phyloP scores from a whole-genome alignment of 805 yeast genomes.

The Candida sonorensis region DNA sequence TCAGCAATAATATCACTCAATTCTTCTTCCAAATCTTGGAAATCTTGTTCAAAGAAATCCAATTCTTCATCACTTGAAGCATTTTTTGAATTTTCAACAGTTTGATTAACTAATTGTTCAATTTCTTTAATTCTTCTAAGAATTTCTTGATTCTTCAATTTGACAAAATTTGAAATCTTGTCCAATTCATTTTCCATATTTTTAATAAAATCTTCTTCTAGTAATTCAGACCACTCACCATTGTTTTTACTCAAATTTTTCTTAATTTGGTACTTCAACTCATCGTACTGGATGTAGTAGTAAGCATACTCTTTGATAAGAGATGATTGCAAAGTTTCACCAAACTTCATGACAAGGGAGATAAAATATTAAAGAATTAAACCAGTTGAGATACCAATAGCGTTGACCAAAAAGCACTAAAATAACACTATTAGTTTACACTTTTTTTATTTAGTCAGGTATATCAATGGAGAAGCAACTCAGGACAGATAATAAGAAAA shows the following conservation, averaged over 20 bases:
- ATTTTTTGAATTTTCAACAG: slow-evolving; percentile 37
- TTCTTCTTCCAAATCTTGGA: slow-evolving; percentile 69
- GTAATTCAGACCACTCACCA: slow-evolving; percentile 63
- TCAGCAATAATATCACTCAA: slow-evolving; percentile 88
- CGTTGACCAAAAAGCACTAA: too few species aligned
- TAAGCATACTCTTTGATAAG: slow-evolving; percentile 85
- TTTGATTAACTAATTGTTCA: slow-evolving; percentile 61
- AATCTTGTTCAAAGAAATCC: slow-evolving; percentile 50
- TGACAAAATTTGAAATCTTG: slow-evolving; percentile 87
- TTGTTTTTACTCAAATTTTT: slow-evolving; percentile 51
- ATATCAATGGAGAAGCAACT: too few species aligned
- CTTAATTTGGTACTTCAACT: slow-evolving; percentile 74
- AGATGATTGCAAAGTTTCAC: slow-evolving; percentile 85
- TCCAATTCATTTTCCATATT: slow-evolving; percentile 78
- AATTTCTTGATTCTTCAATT: slow-evolving; percentile 81
- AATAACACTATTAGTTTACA: too few species aligned
- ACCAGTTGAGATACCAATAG: neutral
- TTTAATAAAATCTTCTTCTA: slow-evolving; percentile 77
- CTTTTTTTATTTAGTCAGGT: too few species aligned
- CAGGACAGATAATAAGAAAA: too few species aligned
- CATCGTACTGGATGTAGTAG: slow-evolving; percentile 90
- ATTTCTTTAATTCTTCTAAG: slow-evolving; percentile 77
- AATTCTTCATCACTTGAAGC: slow-evolving; percentile 30
- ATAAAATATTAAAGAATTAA: neutral
- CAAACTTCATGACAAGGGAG: slow-evolving; percentile 93